Evolutionary conservation across 2,329 filamentous ascomycete genomes (phyloP).

Genomic region (Curvularia spicifera): DNA sequence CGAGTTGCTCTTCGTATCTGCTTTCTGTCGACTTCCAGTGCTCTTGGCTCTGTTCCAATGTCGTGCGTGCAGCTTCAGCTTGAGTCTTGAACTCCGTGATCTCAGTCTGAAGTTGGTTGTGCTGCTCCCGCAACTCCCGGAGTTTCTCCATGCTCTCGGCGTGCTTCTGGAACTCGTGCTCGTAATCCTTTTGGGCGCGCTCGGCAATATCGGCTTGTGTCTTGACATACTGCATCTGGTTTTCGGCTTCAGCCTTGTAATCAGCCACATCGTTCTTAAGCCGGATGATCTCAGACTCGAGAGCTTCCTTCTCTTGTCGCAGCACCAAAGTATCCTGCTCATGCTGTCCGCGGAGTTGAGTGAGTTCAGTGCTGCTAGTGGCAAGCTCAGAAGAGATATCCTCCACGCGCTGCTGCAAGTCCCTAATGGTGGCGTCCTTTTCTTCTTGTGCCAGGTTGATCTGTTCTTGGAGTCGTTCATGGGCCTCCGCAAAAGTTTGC

Average conservation of each 20-base stretch:
- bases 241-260: conserved; percentile 78
- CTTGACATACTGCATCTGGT: conserved; percentile 89
- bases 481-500: conserved; percentile 76
- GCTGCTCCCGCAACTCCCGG: conserved; percentile 77
- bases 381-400: conserved; percentile 84
- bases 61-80: conserved; percentile 82
- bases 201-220: conserved; percentile 92
- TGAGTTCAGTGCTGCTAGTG: conserved; percentile 81
- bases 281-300: conserved; percentile 79
- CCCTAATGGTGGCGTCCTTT: conserved; percentile 79
- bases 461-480: conserved; percentile 75
- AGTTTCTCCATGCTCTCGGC: conserved; percentile 90
- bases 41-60: conserved; percentile 78
- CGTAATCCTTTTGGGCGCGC: conserved; percentile 93
- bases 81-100: conserved; percentile 77
- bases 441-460: conserved; percentile 76
- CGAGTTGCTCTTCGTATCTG: conserved; percentile 81
- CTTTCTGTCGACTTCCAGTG: conserved; percentile 86
- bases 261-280: conserved; percentile 85
- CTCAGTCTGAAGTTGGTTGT: conserved; percentile 82
- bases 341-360: conserved; percentile 78
- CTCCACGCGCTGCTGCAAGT: conserved; percentile 82
- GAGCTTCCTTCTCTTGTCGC: conserved; percentile 80
- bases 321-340: conserved; percentile 72
- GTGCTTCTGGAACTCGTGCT: conserved; percentile 92